phyloP scores from a whole-genome alignment of 2,329 filamentous ascomycete species.

The Claviceps digitariae region DNA sequence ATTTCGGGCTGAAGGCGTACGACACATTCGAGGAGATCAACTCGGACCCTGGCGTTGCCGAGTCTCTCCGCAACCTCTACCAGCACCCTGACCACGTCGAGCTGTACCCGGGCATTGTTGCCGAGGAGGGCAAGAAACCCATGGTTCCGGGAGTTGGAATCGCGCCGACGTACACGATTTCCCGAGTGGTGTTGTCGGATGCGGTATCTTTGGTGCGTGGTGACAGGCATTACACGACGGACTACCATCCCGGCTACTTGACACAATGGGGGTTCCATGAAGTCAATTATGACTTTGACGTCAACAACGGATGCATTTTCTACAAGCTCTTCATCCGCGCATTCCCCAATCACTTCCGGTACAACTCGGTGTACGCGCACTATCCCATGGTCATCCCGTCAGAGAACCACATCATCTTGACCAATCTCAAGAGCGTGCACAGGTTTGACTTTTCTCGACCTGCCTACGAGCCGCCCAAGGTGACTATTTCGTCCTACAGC shows the following conservation, averaged over 20 bases:
- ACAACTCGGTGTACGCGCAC: constrained; percentile 69
- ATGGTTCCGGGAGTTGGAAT: constrained; percentile 65
- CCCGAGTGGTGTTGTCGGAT: constrained; percentile 62
- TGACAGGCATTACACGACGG: constrained; percentile 66
- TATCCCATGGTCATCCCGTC: constrained; percentile 58
- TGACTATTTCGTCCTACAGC: constrained; percentile 47
- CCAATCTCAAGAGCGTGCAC: constrained; percentile 49
- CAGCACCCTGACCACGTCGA: constrained; percentile 70
- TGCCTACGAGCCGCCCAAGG: constrained; percentile 29
- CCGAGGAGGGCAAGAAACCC: constrained; percentile 61
- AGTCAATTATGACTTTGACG: constrained; percentile 54
- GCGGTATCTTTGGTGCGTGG: constrained; percentile 67
- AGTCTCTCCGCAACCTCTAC: constrained; percentile 53
- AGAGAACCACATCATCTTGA: constrained; percentile 60
- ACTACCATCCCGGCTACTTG: constrained; percentile 59
- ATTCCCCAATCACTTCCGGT: constrained; percentile 67
- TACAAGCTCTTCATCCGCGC: constrained; percentile 73
- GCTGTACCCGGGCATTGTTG: constrained; percentile 65
- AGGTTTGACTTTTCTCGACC: constrained; percentile 60
- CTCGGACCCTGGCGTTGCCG: constrained; percentile 55
- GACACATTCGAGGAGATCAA: constrained; percentile 76
- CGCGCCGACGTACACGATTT: constrained; percentile 62
- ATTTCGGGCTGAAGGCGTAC: constrained; percentile 65
- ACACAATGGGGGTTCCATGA: constrained; percentile 79
- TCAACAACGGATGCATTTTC: constrained; percentile 73